Base-by-base conservation (phyloP, 2,329 filamentous ascomycete species). In the Monilinia laxa region DNA sequence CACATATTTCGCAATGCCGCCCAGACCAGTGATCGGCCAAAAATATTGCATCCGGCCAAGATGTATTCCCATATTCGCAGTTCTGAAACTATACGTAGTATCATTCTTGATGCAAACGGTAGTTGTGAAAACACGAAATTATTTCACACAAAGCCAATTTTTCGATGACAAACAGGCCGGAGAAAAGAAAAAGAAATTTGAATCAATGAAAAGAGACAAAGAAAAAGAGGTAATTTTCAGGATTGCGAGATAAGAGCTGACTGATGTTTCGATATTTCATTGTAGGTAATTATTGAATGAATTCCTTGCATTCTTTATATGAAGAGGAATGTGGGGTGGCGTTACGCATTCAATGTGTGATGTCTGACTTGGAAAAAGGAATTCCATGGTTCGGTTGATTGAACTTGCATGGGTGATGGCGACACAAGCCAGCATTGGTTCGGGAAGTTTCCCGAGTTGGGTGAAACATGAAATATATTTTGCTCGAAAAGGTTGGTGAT, bases 51-150 rank as follows among this genome's bases (percentile, higher is more conserved):
- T 53, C 28, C 31, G 45, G 58, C 1, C 23, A 31, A 31, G 49
- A 63, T 55, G 49, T 35, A 45, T 12, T 55, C 51, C 62, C 49
- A 47, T 31, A 47, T 35, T 49, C 51, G 40, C 40, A 54, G 31
- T 49, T 47, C 40, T 63, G 58, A 62, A 31, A 16, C 58, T 62
- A 38, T 20, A 20, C 49, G 49, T 63, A 10, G 35, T 55, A 57
- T 64, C 62, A 64, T 35, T 57, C 35, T 56, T 65, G 53, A 65
- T 65, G 63, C 63, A 59, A 52, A 65, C 63, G 54, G n/a, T 49
- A 14, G 31, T 59, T n/a, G 18, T 42, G 16, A 63, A 54, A 20
- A 16, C 23, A 40, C 31, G 45, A 51, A 51, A 12, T 25, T 11
- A 4, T 51, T n/a, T 38, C 42, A 5, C 28, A 62, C 62, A 56